Evolutionary conservation across 1,284 basidiomycete genomes (phyloP).

Genomic region (Entoloma clypeatum): DNA sequence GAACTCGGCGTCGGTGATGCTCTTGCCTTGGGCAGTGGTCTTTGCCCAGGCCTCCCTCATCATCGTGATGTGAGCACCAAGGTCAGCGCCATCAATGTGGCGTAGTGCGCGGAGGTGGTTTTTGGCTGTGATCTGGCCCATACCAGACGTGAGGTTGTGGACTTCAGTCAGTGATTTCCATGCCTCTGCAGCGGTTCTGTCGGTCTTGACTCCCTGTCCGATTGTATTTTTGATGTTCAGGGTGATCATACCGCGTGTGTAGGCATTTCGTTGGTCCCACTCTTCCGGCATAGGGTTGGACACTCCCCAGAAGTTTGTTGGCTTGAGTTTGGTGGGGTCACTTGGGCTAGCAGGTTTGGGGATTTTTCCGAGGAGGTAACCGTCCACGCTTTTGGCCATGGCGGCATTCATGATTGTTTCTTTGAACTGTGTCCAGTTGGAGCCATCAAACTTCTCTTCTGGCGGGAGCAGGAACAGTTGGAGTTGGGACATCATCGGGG

Average conservation of each 20-base stretch:
- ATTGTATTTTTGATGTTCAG: conserved; percentile 20
- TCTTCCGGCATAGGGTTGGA: conserved; percentile 16
- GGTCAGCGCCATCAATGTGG: conserved; percentile 1
- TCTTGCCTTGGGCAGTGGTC: conserved; percentile 1
- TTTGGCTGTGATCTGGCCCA: neutral
- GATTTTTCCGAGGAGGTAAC: too few relatives aligned
- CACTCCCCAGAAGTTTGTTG: conserved; percentile 15
- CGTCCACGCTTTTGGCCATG: neutral
- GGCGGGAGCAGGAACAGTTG: conserved; percentile 2
- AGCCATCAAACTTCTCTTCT: conserved; percentile 1
- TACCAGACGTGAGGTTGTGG: conserved; percentile 4
- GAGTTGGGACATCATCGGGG: too few relatives aligned
- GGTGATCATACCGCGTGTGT: conserved; percentile 14
- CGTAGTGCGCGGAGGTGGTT: neutral
- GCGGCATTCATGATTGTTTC: neutral
- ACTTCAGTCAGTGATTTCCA: conserved; percentile 17
- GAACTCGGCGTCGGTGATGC: conserved; percentile 3
- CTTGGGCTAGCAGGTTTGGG: too few relatives aligned
- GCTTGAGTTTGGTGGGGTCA: too few relatives aligned
- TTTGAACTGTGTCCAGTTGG: conserved; percentile 6
- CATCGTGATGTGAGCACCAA: conserved; percentile 3
- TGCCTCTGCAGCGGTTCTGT: conserved; percentile 21
- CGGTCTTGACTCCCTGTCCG: conserved; percentile 18
- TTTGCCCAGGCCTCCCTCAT: neutral
- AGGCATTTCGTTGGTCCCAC: conserved; percentile 19